Percentiles rank a stretch among this genome's conserved stretches.
phyloP scores from a whole-genome alignment of 2,329 filamentous ascomycete species.

The Colletotrichum caudatum region DNA sequence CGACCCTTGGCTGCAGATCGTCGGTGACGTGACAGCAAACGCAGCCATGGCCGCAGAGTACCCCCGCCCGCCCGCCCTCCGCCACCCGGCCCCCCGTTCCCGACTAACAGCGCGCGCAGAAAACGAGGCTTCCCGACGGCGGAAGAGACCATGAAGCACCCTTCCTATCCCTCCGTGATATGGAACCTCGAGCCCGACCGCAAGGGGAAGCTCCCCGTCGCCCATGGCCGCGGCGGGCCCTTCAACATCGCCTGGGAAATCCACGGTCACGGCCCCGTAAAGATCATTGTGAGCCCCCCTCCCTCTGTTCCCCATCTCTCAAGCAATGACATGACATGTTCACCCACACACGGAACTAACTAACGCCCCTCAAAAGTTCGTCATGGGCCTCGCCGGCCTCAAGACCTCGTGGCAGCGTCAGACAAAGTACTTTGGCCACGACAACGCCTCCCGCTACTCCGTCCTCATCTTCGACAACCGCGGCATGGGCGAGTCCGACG shows the following conservation, averaged over 20 bases:
- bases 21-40: background rate
- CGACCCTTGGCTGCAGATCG: background rate
- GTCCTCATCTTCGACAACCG: slow-evolving; percentile 86
- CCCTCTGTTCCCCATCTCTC: background rate
- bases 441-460: slow-evolving; percentile 74
- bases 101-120: slow-evolving; percentile 8
- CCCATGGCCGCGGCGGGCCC: slow-evolving; percentile 78
- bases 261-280: slow-evolving; percentile 79
- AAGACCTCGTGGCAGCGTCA: slow-evolving; percentile 84
- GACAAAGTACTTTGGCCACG: slow-evolving; percentile 84
- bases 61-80: background rate
- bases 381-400: slow-evolving; percentile 82
- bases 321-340: background rate
- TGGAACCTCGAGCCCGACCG: slow-evolving; percentile 77
- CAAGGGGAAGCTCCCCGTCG: slow-evolving; percentile 72
- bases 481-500: slow-evolving; percentile 84
- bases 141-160: slow-evolving; percentile 71
- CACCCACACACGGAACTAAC: background rate
- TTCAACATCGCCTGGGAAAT: slow-evolving; percentile 83
- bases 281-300: slow-evolving; percentile 74
- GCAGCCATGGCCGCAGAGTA: slow-evolving; percentile 35
- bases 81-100: background rate
- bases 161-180: slow-evolving; percentile 73
- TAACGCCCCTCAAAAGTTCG: slow-evolving; percentile 64
- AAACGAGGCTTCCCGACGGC: slow-evolving; percentile 56